Conservation (phyloP, 257 asterid species). For the Fraxinus excelsior region DNA sequence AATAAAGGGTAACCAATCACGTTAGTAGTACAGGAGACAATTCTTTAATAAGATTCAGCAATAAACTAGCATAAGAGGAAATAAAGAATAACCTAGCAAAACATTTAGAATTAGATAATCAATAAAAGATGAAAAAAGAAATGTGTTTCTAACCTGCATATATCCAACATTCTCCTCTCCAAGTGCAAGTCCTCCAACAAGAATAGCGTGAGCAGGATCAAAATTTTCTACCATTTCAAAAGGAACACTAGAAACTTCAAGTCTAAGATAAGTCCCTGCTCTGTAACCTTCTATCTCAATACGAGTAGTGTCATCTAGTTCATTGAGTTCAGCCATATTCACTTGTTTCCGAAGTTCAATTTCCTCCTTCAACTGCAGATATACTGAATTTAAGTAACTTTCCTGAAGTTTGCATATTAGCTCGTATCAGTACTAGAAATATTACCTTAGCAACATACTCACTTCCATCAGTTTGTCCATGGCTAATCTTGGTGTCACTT, state of each 20-base stretch:
- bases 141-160: conserved; percentile 75
- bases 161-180: conserved; percentile 95
- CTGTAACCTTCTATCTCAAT: conserved; percentile 84
- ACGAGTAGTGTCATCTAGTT: conserved; percentile 86
- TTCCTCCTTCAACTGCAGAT: conserved; percentile 78
- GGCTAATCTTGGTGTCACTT: conserved; percentile 45
- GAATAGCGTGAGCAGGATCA: conserved; percentile 86
- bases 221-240: conserved; percentile 93
- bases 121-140: neutral
- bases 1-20: conserved; percentile 6
- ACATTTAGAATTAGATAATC: neutral
- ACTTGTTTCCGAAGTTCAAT: conserved; percentile 79
- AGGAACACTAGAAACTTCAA: conserved; percentile 87
- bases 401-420: conserved; percentile 3
- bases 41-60: neutral
- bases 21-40: neutral
- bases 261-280: conserved; percentile 86
- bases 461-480: conserved; percentile 59
- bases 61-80: neutral
- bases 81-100: neutral
- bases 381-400: conserved; percentile 22
- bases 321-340: conserved; percentile 82
- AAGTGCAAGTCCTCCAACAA: conserved; percentile 88
- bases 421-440: conserved; percentile 20
- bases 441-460: conserved; percentile 80